Evolutionary conservation across 2,329 filamentous ascomycete species (phyloP).

Genomic region (Phialophora verrucosa): DNA sequence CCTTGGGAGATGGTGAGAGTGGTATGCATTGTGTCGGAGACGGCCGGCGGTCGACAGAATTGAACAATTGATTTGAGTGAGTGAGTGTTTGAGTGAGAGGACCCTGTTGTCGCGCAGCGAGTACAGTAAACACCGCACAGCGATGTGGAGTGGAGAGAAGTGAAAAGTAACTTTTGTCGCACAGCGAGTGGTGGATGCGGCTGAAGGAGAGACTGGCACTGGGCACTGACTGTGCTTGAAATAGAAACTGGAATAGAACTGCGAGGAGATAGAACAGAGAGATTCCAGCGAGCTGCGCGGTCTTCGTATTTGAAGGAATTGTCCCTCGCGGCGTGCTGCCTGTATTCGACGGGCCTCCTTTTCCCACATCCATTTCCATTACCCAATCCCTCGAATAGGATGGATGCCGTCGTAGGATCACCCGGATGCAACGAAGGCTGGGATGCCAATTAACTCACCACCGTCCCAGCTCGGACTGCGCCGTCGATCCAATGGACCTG

Average conservation of each 20-base stretch:
- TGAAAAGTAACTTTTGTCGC: not conserved
- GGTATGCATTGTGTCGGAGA: constrained; percentile 17
- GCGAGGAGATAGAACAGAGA: not conserved
- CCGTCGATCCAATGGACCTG: constrained; percentile 26
- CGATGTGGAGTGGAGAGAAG: not conserved
- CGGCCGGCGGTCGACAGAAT: too few species aligned
- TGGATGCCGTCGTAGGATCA: not conserved
- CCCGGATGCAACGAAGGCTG: not conserved
- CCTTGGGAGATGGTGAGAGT: constrained; percentile 18
- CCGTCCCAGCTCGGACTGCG: constrained; percentile 1
- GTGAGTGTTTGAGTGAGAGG: too few species aligned
- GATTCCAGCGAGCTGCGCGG: not conserved
- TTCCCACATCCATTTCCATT: constrained; percentile 14
- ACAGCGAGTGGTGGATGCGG: constrained; percentile 7
- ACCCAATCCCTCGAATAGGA: constrained; percentile 6
- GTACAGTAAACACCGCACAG: not conserved
- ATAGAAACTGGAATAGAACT: too few species aligned
- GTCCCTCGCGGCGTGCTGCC: not conserved
- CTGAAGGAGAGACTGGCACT: constrained; percentile 8
- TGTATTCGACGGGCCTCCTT: constrained; percentile 4
- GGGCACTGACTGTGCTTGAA: not conserved
- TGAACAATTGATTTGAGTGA: too few species aligned
- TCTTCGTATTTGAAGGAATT: constrained; percentile 22
- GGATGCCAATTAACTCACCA: not conserved
- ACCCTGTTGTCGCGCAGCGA: not conserved